Evolutionary conservation across 2,329 filamentous ascomycete species (phyloP).

Genomic region (Meredithiella fracta): DNA sequence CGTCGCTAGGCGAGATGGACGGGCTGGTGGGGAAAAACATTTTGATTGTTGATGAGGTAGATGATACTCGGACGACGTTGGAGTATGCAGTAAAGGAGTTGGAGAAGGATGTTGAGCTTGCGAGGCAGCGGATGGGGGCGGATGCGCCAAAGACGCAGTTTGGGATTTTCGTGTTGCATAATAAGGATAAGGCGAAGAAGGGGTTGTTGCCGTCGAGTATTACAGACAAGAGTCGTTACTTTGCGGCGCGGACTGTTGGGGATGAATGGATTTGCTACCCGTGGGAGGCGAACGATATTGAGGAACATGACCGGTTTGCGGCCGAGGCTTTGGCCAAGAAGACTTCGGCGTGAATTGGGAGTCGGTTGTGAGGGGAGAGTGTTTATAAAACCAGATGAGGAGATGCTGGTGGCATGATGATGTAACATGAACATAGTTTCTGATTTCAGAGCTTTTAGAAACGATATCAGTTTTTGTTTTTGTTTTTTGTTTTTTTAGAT

Average conservation of each 20-base stretch:
- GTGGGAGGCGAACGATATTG: conserved; percentile 91
- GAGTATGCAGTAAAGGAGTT: conserved; percentile 89
- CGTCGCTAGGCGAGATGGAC: conserved; percentile 63
- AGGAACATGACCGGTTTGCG: conserved; percentile 69
- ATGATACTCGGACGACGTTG: conserved; percentile 84
- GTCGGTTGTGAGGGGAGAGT: background rate
- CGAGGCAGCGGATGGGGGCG: conserved; percentile 55
- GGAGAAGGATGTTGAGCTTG: conserved; percentile 80
- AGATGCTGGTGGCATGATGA: background rate
- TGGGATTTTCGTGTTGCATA: conserved; percentile 91
- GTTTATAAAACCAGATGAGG: background rate
- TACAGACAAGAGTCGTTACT: conserved; percentile 55
- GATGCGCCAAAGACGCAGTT: conserved; percentile 61
- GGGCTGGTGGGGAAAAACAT: conserved; percentile 84
- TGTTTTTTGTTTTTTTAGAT: too few relatives aligned
- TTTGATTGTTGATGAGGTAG: conserved; percentile 87
- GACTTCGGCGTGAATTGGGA: conserved; percentile 1
- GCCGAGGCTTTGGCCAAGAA: conserved; percentile 25
- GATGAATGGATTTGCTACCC: conserved; percentile 99
- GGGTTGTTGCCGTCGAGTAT: conserved; percentile 66
- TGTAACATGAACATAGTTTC: background rate
- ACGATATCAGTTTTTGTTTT: conserved; percentile 6
- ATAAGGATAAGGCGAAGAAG: conserved; percentile 97
- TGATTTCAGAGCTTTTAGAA: background rate
- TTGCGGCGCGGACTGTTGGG: conserved; percentile 72